A percentile compares a stretch with the other conserved stretches of the same genome.
Conservation (phyloP, 2,329 filamentous ascomycete species). For the Claviceps monticola region DNA sequence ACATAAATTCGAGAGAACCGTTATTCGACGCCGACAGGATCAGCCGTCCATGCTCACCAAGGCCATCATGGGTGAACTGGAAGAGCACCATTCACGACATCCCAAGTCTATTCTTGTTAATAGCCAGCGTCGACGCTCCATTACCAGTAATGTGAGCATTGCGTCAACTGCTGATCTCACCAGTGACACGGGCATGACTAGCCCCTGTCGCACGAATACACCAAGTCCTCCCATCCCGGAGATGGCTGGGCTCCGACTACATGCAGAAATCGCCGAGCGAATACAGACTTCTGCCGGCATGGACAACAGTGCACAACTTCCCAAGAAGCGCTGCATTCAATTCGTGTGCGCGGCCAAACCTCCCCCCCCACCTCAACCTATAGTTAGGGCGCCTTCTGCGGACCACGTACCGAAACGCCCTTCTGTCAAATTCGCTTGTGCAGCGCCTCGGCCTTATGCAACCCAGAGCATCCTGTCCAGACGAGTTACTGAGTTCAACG, state of each 20-base stretch:
- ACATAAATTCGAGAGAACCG: conserved; percentile 32
- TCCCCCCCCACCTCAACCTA: conserved; percentile 26
- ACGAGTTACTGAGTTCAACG: conserved; percentile 6
- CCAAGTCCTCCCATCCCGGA: conserved; percentile 74
- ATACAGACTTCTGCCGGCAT: conserved; percentile 14
- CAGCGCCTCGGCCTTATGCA: conserved; percentile 30
- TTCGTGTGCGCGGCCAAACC: conserved; percentile 67
- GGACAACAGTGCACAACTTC: conserved; percentile 27
- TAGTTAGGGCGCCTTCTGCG: conserved; percentile 19
- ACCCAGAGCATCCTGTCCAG: conserved; percentile 25
- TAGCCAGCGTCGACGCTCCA: conserved; percentile 42
- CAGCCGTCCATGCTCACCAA: conserved; percentile 78
- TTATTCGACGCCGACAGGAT: conserved; percentile 33
- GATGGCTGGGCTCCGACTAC: conserved; percentile 31
- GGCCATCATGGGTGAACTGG: conserved; percentile 57
- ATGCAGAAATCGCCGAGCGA: conserved; percentile 15
- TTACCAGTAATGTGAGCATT: conserved; percentile 66
- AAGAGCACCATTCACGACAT: conserved; percentile 35
- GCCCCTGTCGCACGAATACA: conserved; percentile 73
- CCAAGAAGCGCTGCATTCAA: conserved; percentile 76
- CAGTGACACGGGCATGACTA: conserved; percentile 87
- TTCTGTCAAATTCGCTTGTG: conserved; percentile 65
- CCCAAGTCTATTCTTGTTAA: conserved; percentile 21
- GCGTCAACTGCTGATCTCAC: conserved; percentile 82
- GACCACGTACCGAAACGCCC: conserved; percentile 36